phyloP scores from a whole-genome alignment of 1,284 basidiomycete species.

The Tylopilus sp. region DNA sequence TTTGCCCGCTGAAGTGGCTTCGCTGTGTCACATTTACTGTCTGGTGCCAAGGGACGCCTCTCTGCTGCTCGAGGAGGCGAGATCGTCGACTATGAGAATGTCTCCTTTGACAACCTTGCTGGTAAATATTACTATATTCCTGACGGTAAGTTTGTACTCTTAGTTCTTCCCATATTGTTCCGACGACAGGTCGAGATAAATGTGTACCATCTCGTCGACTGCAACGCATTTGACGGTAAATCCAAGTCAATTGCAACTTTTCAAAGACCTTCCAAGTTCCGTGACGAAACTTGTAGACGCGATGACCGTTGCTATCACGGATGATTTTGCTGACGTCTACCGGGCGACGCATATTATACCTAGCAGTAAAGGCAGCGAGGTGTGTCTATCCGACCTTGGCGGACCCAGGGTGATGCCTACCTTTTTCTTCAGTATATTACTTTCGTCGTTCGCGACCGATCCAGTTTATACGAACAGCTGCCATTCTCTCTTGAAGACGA shows the following conservation, averaged over 20 bases:
- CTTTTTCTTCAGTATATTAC: slow-evolving; percentile 1
- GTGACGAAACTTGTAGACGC: background rate
- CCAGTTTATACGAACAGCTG: background rate
- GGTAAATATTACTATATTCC: background rate
- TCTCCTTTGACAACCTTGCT: background rate
- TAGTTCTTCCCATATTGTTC: background rate
- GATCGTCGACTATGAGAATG: background rate
- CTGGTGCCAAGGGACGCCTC: background rate
- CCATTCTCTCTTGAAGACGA: background rate
- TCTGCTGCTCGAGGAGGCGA: background rate
- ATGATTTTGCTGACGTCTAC: too few relatives aligned
- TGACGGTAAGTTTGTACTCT: background rate
- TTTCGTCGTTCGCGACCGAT: background rate
- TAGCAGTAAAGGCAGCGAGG: background rate
- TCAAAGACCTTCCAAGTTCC: background rate
- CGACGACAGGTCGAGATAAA: background rate
- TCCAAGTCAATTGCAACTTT: background rate
- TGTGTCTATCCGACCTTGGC: background rate
- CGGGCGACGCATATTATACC: slow-evolving; percentile 1
- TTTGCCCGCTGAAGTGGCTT: background rate
- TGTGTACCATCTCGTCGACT: background rate
- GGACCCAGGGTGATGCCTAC: background rate
- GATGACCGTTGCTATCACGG: background rate
- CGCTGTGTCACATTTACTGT: background rate
- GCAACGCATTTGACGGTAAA: background rate